Evolutionary conservation across 2,329 filamentous ascomycete species (phyloP).

Genomic region (Nothomitra cinnamomea): DNA sequence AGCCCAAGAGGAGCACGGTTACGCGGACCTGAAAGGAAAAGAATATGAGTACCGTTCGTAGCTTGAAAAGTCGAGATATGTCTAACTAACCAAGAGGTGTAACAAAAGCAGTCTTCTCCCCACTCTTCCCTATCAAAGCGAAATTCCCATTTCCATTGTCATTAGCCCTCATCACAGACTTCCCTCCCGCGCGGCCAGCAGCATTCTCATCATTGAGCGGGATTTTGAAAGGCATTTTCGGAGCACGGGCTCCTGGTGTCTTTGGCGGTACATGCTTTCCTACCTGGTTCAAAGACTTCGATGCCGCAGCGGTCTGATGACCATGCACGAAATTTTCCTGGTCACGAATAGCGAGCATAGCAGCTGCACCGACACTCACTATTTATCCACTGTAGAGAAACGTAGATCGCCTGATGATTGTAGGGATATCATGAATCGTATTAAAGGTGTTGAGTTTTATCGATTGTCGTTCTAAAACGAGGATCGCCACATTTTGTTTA

Average conservation of each 20-base stretch:
- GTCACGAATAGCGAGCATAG: constrained; percentile 64
- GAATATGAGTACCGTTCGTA: background rate
- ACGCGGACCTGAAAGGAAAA: constrained; percentile 38
- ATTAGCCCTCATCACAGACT: constrained; percentile 37
- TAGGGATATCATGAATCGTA: too few species aligned
- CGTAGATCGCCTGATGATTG: too few species aligned
- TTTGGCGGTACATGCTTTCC: constrained; percentile 47
- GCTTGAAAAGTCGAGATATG: constrained; percentile 4
- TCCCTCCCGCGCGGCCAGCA: constrained; percentile 38
- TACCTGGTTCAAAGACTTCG: constrained; percentile 55
- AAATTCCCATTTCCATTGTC: constrained; percentile 40
- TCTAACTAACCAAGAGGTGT: constrained; percentile 61
- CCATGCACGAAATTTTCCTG: constrained; percentile 75
- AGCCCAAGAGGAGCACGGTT: constrained; percentile 70
- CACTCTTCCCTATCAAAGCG: constrained; percentile 32
- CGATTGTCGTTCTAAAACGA: background rate
- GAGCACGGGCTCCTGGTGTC: constrained; percentile 58
- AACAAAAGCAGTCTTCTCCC: constrained; percentile 47
- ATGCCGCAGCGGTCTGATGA: constrained; percentile 51
- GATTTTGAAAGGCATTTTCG: constrained; percentile 69
- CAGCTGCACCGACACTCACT: constrained; percentile 10
- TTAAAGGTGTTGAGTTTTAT: background rate
- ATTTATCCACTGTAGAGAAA: too few species aligned
- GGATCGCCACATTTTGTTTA: background rate
- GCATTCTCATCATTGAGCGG: constrained; percentile 75